Conservation (phyloP, 768 basidiomycete species). For the Tephrocybe sp. region DNA sequence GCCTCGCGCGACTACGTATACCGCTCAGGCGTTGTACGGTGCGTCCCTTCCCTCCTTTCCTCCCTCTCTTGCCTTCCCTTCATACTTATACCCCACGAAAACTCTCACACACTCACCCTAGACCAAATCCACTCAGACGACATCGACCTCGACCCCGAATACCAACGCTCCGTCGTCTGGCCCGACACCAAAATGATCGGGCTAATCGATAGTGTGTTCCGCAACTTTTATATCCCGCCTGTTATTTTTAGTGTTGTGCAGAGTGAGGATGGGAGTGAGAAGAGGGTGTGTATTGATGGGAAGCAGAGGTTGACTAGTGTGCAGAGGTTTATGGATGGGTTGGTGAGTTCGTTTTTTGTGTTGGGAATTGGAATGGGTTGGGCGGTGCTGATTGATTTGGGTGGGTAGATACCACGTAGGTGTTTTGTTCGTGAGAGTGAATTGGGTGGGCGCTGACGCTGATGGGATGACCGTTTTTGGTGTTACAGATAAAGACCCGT, state of each 20-base stretch:
- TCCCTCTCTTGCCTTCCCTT: not conserved
- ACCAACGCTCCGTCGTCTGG: conserved; percentile 84
- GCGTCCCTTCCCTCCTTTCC: conserved; percentile 10
- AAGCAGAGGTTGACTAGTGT: conserved; percentile 71
- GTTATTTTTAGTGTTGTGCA: conserved; percentile 63
- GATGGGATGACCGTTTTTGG: too few relatives aligned
- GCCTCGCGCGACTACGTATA: conserved; percentile 61
- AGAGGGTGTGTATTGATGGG: conserved; percentile 46
- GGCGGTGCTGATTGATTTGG: not conserved
- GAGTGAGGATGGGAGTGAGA: conserved; percentile 61
- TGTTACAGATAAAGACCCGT: conserved; percentile 21
- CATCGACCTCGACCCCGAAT: conserved; percentile 73
- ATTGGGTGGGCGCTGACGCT: too few relatives aligned
- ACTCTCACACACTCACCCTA: conserved; percentile 24
- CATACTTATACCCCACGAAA: not conserved
- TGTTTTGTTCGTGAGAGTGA: too few relatives aligned
- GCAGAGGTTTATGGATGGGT: conserved; percentile 39
- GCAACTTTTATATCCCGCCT: conserved; percentile 76
- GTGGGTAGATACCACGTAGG: conserved; percentile 16
- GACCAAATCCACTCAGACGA: conserved; percentile 63
- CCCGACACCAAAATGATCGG: conserved; percentile 70
- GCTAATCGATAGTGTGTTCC: conserved; percentile 74
- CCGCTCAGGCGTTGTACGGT: conserved; percentile 61
- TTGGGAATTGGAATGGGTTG: not conserved
- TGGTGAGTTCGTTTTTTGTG: not conserved